Evolutionary conservation across 1,284 basidiomycete genomes (phyloP), one percentile per base, ranked within the genome.

Genomic region (Coniophora puteana): DNA sequence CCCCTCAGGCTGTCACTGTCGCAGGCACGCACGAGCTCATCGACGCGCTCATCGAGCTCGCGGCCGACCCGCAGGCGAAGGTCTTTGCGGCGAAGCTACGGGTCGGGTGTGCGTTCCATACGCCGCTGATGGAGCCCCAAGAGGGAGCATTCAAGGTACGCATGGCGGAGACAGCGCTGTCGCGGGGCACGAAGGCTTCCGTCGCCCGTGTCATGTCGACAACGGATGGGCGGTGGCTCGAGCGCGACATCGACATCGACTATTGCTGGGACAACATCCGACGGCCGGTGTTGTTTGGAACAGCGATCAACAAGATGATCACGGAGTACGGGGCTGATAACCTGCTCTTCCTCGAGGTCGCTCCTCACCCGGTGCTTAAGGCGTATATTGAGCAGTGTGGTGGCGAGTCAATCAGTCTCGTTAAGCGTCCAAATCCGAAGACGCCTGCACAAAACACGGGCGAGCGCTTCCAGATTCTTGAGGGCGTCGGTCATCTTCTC

Each of bases 211-310:
- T 44, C 20, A 44, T 44, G 42, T 44, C 42, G 10, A 44, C 42
- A 18, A 31, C 37, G 18, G 42, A 44, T 24, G 42, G 42, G 10
- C 39, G 40, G 30, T 44, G 42, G 42, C 29, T 44, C 10, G 42
- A 44, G 20, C 42, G 42, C 6, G 37, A 44, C 14, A 20, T 44
- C 23, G 42, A 44, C 17, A 36, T 44, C 23, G n/a, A 44, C 22
- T 36, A 44, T 35, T 43, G 61, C 39, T 62, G 57, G 57, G 57
- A 59, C 16, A 59, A 62, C 33, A 52, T 59, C 25, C 55, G 57
- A 35, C 44, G 47, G 21, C 57, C 60, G 0, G 59, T 61, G 4
- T 48, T 59, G 20, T 62, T 62, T 12, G 58, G 57, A 4, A 56
- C 51, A 27, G 49, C 55, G 10, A 55, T 62, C 38, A 51, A 62